Percentiles rank a stretch among this genome's conserved stretches.
phyloP scores from a whole-genome alignment of 495 filamentous ascomycete genomes.

The Penicillium coprophilum region DNA sequence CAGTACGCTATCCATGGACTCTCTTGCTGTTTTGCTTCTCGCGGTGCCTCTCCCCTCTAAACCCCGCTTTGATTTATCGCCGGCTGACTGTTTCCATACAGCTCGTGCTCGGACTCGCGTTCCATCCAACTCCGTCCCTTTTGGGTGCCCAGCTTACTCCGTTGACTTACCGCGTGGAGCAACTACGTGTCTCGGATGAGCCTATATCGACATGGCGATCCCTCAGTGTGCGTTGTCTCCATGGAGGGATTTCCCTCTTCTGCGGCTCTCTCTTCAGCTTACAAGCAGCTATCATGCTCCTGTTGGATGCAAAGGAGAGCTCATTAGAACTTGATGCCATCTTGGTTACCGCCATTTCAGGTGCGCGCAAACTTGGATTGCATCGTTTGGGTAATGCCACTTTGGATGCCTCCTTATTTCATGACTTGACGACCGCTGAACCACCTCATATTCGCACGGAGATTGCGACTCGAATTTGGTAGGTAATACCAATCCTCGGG shows the following conservation, averaged over 20 bases:
- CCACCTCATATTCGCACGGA: slow-evolving; percentile 17
- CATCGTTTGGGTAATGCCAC: slow-evolving; percentile 27
- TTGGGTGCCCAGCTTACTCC: too few species aligned
- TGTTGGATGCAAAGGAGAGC: slow-evolving; percentile 29
- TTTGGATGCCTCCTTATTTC: slow-evolving; percentile 5
- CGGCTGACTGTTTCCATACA: too few species aligned
- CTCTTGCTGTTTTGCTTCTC: too few species aligned
- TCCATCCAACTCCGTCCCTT: too few species aligned
- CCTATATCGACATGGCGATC: slow-evolving; percentile 23
- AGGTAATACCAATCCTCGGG: background rate
- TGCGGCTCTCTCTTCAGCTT: slow-evolving; percentile 32
- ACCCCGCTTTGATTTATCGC: too few species aligned
- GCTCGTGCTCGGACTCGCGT: too few species aligned
- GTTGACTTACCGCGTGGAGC: background rate
- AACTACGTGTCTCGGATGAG: slow-evolving; percentile 9
- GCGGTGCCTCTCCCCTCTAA: too few species aligned
- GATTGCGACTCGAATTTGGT: slow-evolving; percentile 22
- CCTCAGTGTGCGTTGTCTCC: slow-evolving; percentile 30
- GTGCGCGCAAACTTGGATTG: slow-evolving; percentile 30
- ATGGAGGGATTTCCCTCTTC: slow-evolving; percentile 24
- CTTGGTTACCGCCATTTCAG: slow-evolving; percentile 32
- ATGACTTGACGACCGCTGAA: background rate
- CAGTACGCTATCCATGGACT: too few species aligned
- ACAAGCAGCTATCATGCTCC: slow-evolving; percentile 33
- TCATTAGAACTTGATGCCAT: slow-evolving; percentile 26